phyloP scores from a whole-genome alignment of 2,329 filamentous ascomycete species.

The Exophiala alcalophila region DNA sequence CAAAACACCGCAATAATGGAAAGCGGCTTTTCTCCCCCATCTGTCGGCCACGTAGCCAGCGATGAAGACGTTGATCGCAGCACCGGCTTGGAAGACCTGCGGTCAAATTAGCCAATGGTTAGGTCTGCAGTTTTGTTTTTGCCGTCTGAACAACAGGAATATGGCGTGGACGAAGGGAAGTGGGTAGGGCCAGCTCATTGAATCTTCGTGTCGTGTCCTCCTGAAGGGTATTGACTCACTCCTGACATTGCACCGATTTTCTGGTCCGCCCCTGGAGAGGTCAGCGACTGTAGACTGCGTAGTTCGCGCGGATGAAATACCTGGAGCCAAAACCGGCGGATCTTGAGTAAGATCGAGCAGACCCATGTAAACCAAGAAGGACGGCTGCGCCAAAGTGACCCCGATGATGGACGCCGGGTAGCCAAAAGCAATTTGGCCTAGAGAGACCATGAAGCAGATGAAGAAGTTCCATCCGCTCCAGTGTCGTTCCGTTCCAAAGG shows the following conservation, averaged over 20 bases:
- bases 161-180: too few relatives aligned
- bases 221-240: conserved; percentile 2
- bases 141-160: too few relatives aligned
- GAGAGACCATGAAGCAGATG: conserved; percentile 19
- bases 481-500: conserved; percentile 3
- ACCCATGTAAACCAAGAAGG: conserved; percentile 39
- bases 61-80: conserved; percentile 19
- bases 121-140: too few relatives aligned
- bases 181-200: too few relatives aligned
- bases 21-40: conserved; percentile 55
- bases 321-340: conserved; percentile 1
- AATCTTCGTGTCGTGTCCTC: too few relatives aligned
- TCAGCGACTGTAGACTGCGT: too few relatives aligned
- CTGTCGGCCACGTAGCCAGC: conserved; percentile 35
- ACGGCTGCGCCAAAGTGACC: conserved; percentile 38
- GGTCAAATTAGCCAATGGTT: not conserved
- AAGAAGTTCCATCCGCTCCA: conserved; percentile 16
- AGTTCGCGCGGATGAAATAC: too few relatives aligned
- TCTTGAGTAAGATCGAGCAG: conserved; percentile 7
- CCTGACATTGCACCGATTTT: conserved; percentile 17
- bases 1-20: conserved; percentile 36
- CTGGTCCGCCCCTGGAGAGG: conserved; percentile 10
- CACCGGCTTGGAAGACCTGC: conserved; percentile 18
- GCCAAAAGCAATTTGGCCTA: conserved; percentile 19
- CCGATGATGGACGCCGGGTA: conserved; percentile 21